Conservation (phyloP, 352 stramenopile genomes). For the Blastocystis sp. region DNA sequence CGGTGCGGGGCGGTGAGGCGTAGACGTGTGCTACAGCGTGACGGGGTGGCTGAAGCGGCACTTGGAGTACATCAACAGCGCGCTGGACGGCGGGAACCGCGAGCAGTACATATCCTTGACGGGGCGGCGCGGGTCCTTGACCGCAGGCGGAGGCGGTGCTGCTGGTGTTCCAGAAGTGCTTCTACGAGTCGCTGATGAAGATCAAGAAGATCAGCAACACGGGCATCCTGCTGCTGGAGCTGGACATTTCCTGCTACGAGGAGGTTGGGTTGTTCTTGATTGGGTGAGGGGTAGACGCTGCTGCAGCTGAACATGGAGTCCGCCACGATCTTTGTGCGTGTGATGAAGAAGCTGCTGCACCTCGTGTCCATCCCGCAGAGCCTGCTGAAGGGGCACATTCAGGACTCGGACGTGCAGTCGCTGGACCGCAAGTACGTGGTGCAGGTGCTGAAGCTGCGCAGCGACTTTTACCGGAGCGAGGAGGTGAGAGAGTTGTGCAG, state of each 20-base stretch:
- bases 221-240: constrained; percentile 60
- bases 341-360: constrained; percentile 67
- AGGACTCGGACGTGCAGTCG: constrained; percentile 37
- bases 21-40: constrained; percentile 53
- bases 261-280: constrained; percentile 21
- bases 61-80: neutral
- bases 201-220: constrained; percentile 69
- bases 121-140: neutral
- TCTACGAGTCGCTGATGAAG: constrained; percentile 63
- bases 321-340: constrained; percentile 24
- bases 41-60: constrained; percentile 49
- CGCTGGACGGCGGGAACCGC: constrained; percentile 54
- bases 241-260: constrained; percentile 64
- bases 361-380: constrained; percentile 39
- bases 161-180: constrained; percentile 53
- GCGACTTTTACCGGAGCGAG: constrained; percentile 60
- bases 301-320: constrained; percentile 64
- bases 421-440: constrained; percentile 21
- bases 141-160: constrained; percentile 30
- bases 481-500: constrained; percentile 37
- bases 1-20: neutral
- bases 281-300: constrained; percentile 9
- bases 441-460: constrained; percentile 50
- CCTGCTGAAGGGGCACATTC: constrained; percentile 58
- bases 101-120: constrained; percentile 67